Conservation (phyloP, 177 flowering plant genomes). For the Telopea speciosissima region DNA sequence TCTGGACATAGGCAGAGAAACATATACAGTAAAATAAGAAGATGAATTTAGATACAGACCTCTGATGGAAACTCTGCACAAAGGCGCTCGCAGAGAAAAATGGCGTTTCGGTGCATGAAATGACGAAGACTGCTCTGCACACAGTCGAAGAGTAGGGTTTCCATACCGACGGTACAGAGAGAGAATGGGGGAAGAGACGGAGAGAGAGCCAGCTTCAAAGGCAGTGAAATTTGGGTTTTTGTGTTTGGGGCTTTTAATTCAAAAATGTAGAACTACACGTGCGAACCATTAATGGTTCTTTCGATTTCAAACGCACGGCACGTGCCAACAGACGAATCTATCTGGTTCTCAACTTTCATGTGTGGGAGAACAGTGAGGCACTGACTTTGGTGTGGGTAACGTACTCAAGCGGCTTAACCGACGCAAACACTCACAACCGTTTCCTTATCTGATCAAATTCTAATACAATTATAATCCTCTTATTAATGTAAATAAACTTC, state of each 20-base stretch:
- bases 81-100: constrained; percentile 92
- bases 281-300: neutral
- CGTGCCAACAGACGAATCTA: neutral
- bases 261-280: constrained; percentile 6
- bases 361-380: too few species aligned
- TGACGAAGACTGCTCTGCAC: constrained; percentile 75
- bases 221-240: neutral
- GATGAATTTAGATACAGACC: constrained; percentile 28
- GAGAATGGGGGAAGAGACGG: neutral
- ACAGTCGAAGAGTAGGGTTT: constrained; percentile 63
- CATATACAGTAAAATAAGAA: neutral
- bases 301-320: constrained; percentile 5
- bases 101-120: constrained; percentile 77
- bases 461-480: too few species aligned
- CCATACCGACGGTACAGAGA: constrained; percentile 44
- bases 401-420: too few species aligned
- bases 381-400: too few species aligned
- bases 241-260: constrained; percentile 9
- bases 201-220: neutral
- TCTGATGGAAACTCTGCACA: constrained; percentile 95
- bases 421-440: too few species aligned
- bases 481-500: too few species aligned
- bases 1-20: too few species aligned
- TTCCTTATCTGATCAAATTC: too few species aligned
- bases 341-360: too few species aligned